Percentiles rank a stretch among this genome's conserved stretches.
Conservation (phyloP, 2,329 filamentous ascomycete species). For the Penicillium sp. region DNA sequence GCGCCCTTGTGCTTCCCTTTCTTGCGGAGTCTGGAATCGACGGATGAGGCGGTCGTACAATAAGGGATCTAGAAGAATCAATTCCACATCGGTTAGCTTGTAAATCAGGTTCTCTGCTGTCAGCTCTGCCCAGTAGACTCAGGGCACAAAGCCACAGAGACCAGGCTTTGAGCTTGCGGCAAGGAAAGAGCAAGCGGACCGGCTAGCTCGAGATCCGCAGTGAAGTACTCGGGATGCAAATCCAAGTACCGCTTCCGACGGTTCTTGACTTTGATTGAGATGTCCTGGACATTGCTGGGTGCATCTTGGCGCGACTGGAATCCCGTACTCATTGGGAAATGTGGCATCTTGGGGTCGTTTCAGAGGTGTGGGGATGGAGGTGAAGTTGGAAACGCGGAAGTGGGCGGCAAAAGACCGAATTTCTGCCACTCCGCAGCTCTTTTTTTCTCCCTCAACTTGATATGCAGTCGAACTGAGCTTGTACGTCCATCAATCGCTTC, state of each 20-base stretch:
- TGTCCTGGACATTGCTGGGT: slow-evolving; percentile 29
- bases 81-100: slow-evolving; percentile 29
- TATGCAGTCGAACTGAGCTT: slow-evolving; percentile 19
- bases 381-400: slow-evolving; percentile 28
- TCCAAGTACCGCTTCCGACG: slow-evolving; percentile 75
- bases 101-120: slow-evolving; percentile 6
- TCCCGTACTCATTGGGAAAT: slow-evolving; percentile 38
- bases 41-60: slow-evolving; percentile 81
- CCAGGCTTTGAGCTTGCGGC: slow-evolving; percentile 17
- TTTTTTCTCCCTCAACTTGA: slow-evolving; percentile 14
- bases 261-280: slow-evolving; percentile 65
- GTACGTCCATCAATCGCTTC: slow-evolving; percentile 17
- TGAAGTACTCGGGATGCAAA: slow-evolving; percentile 71
- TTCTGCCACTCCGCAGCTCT: slow-evolving; percentile 19
- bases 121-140: slow-evolving; percentile 12
- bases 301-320: slow-evolving; percentile 17
- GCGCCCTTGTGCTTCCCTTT: slow-evolving; percentile 72
- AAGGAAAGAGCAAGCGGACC: slow-evolving; percentile 47
- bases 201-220: slow-evolving; percentile 62
- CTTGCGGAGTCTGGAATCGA: slow-evolving; percentile 70
- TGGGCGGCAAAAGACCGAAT: slow-evolving; percentile 29
- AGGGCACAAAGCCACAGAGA: not conserved
- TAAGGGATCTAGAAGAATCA: slow-evolving; percentile 63
- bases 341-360: slow-evolving; percentile 34
- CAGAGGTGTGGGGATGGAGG: slow-evolving; percentile 14